Percentiles rank a stretch among this genome's conserved stretches.
These are phyloP conservation scores for Cladosporium halotolerans DNA, from an alignment of 2,329 filamentous ascomycete genomes.

Conservation along the genomic window DNA sequence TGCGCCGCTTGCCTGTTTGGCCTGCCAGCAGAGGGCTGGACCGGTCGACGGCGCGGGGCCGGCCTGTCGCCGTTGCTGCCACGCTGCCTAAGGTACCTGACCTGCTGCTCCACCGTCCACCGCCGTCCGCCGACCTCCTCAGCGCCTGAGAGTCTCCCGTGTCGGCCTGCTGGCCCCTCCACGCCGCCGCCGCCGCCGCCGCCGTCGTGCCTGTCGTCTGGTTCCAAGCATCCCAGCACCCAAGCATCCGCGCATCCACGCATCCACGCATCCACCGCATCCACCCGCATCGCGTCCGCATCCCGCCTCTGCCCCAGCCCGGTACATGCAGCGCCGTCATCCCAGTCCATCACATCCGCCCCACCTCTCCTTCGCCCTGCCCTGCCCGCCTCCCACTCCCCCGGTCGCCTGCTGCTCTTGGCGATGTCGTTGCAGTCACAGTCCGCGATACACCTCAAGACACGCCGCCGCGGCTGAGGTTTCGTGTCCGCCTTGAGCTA, in stretches of 20 bases:
- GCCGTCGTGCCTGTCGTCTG: not conserved
- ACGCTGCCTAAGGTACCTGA: not conserved
- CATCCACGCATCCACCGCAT: not conserved
- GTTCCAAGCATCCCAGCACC: not conserved
- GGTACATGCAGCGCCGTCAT: no score
- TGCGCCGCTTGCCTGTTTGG: constrained; percentile 5
- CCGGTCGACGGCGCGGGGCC: not conserved
- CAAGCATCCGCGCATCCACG: not conserved
- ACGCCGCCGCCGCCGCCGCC: not conserved
- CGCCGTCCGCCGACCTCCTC: not conserved
- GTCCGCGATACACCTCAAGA: not conserved
- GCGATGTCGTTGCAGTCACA: not conserved
- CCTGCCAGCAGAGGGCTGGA: constrained; percentile 9
- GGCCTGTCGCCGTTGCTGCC: not conserved
- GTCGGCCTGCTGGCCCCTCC: not conserved
- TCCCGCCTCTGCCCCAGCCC: no score
- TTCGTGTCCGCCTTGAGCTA: not conserved
- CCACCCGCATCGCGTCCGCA: not conserved
- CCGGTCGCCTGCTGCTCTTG: not conserved
- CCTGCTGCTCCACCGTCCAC: constrained; percentile 6
- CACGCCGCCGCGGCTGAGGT: constrained; percentile 5
- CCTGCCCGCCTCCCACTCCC: not conserved
- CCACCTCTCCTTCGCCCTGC: not conserved
- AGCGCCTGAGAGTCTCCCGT: not conserved
- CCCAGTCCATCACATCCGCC: not conserved